These are phyloP conservation scores for Fraxinus anomala DNA, from an alignment of 257 asterid species.

Conservation along the genomic window DNA sequence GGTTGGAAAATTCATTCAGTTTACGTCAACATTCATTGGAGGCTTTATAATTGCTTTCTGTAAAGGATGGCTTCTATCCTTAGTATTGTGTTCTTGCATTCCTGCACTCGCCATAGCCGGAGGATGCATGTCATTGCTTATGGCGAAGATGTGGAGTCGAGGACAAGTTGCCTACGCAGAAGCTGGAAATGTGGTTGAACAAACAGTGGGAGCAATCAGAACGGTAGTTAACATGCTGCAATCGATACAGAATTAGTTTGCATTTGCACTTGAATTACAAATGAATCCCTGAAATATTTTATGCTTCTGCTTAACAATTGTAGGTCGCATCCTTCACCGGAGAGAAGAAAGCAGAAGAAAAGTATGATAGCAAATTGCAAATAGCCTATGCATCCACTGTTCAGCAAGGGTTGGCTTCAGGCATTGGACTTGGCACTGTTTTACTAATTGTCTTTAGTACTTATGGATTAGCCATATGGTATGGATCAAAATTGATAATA, in stretches of 20 bases:
- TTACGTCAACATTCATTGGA: conserved; percentile 53
- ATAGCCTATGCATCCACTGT: conserved; percentile 42
- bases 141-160: conserved; percentile 42
- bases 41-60: conserved; percentile 59
- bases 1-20: conserved; percentile 68
- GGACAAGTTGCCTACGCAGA: conserved; percentile 61
- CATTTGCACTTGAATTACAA: background rate
- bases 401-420: conserved; percentile 61
- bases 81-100: conserved; percentile 47
- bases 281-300: background rate
- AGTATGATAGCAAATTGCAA: conserved; percentile 49
- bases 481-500: conserved; percentile 56
- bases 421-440: conserved; percentile 54
- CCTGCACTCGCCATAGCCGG: conserved; percentile 46
- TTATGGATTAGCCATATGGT: conserved; percentile 66
- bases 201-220: conserved; percentile 58
- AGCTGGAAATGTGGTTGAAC: conserved; percentile 64
- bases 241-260: background rate
- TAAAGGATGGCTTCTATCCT: conserved; percentile 62
- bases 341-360: conserved; percentile 49
- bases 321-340: conserved; percentile 78
- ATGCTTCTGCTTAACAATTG: background rate
- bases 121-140: conserved; percentile 43
- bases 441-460: conserved; percentile 37
- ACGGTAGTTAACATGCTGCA: conserved; percentile 39